These are phyloP conservation scores for Solanum appendiculatum DNA, from an alignment of 257 asterid genomes.

Conservation along the genomic window DNA sequence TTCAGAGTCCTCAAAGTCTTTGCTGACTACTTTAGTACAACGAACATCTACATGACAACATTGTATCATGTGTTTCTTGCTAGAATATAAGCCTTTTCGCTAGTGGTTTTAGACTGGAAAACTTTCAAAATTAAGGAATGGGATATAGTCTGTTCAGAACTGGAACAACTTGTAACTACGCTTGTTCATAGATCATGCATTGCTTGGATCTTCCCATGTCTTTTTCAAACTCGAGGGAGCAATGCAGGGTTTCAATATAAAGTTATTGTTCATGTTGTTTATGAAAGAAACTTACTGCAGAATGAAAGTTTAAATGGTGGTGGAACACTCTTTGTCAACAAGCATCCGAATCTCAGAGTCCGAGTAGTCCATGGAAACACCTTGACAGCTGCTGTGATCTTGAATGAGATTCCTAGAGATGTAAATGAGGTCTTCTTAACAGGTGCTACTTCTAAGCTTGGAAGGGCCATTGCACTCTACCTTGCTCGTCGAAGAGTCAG, in stretches of 20 bases:
- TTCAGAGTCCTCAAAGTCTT: not conserved
- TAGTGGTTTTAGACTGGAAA: not conserved
- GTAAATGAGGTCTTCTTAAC: slow-evolving; percentile 77
- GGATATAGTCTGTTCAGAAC: not conserved
- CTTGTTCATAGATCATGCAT: not conserved
- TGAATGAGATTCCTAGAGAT: slow-evolving; percentile 56
- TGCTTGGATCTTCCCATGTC: not conserved
- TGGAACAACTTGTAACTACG: not conserved
- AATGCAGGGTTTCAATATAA: not conserved
- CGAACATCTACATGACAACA: not conserved
- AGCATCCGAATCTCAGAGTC: slow-evolving; percentile 73
- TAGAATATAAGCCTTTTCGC: not conserved
- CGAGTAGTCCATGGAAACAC: slow-evolving; percentile 93
- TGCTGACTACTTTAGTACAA: not conserved
- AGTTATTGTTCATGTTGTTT: not conserved
- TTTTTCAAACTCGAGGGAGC: not conserved
- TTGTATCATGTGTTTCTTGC: not conserved
- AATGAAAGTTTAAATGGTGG: slow-evolving; percentile 87
- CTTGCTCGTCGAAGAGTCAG: slow-evolving; percentile 60
- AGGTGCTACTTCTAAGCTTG: slow-evolving; percentile 91
- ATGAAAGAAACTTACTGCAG: slow-evolving; percentile 18
- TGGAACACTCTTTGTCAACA: slow-evolving; percentile 60
- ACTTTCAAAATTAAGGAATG: not conserved
- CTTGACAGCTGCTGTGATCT: slow-evolving; percentile 82
- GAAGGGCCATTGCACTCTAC: slow-evolving; percentile 80